phyloP scores from a whole-genome alignment of 257 asterid genomes.

The Phtheirospermum japonicum region DNA sequence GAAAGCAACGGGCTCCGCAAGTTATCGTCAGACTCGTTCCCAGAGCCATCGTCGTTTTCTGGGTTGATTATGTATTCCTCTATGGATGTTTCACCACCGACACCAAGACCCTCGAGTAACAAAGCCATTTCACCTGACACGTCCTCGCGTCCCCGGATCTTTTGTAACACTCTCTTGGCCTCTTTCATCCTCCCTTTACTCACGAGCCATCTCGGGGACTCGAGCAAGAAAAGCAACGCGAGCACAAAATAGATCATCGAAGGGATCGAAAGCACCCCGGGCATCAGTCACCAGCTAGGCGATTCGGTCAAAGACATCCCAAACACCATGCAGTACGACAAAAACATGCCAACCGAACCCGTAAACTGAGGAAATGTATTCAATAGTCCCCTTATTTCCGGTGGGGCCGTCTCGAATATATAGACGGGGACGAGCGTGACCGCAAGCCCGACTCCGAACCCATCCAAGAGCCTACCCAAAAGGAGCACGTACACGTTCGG shows the following conservation, averaged over 20 bases:
- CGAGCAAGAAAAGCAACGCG: slow-evolving; percentile 70
- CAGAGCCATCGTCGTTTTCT: slow-evolving; percentile 56
- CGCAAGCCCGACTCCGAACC: slow-evolving; percentile 89
- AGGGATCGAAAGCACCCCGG: slow-evolving; percentile 84
- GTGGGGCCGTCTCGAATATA: slow-evolving; percentile 94
- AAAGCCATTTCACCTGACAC: slow-evolving; percentile 98
- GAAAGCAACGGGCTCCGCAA: slow-evolving; percentile 80
- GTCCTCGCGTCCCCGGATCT: slow-evolving; percentile 82
- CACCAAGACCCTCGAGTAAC: slow-evolving; percentile 72
- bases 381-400: slow-evolving; percentile 75
- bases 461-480: slow-evolving; percentile 85
- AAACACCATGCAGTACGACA: slow-evolving; percentile 92
- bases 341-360: slow-evolving; percentile 82
- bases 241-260: slow-evolving; percentile 60
- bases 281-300: slow-evolving; percentile 96
- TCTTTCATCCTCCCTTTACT: slow-evolving; percentile 84
- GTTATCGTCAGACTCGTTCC: slow-evolving; percentile 65
- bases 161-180: slow-evolving; percentile 71
- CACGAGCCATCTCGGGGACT: slow-evolving; percentile 98
- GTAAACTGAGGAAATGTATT: slow-evolving; percentile 94
- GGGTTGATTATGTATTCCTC: slow-evolving; percentile 86
- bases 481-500: slow-evolving; percentile 81
- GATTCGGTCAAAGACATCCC: slow-evolving; percentile 67
- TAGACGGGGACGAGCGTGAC: slow-evolving; percentile 91
- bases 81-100: slow-evolving; percentile 82